Evolutionary conservation across 2,329 filamentous ascomycete genomes (phyloP).

Genomic region (Exserohilum rostratum): DNA sequence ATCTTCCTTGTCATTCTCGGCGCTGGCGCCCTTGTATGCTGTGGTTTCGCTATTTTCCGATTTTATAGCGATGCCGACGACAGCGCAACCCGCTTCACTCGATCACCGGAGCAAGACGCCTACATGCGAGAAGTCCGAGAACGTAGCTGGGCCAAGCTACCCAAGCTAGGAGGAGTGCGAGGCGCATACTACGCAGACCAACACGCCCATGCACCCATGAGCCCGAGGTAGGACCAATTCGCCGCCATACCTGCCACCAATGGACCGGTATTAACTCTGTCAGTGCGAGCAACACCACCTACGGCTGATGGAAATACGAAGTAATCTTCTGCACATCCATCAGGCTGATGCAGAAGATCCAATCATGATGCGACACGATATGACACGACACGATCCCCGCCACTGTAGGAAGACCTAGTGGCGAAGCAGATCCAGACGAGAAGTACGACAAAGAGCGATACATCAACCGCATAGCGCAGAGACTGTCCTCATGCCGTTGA

Average conservation of each 20-base stretch:
- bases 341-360: background rate
- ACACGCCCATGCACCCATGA: conserved; percentile 21
- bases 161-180: conserved; percentile 4
- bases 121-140: conserved; percentile 44
- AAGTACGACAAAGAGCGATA: background rate
- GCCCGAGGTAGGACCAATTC: conserved; percentile 14
- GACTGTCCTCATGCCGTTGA: background rate
- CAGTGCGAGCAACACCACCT: conserved; percentile 20
- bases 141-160: conserved; percentile 28
- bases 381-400: background rate
- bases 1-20: conserved; percentile 41
- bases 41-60: conserved; percentile 30
- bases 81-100: conserved; percentile 9
- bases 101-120: conserved; percentile 36
- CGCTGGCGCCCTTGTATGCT: conserved; percentile 25
- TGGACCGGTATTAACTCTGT: conserved; percentile 3
- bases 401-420: background rate
- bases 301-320: conserved; percentile 15
- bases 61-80: conserved; percentile 20
- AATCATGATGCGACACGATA: background rate
- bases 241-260: background rate
- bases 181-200: conserved; percentile 8
- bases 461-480: background rate
- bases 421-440: background rate
- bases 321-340: background rate